Base-by-base conservation (phyloP, 345 rosid genomes). In the Alliaria petiolata region DNA sequence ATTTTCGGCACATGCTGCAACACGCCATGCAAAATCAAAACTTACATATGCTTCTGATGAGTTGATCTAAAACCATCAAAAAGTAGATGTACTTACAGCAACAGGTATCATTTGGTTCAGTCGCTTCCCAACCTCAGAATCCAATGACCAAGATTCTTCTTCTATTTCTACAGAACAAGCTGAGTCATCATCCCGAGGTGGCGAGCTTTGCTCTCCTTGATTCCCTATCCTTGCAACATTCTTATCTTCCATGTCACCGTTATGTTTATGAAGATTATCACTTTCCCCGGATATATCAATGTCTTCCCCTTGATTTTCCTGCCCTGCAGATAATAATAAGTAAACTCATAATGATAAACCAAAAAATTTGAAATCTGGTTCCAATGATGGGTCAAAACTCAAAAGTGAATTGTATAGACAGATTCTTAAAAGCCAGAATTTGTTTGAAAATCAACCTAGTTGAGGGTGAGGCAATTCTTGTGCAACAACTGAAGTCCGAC, bases 101-200 rank as follows among this genome's bases (percentile, higher is more conserved):
- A 88, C 58, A 64, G 92, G 89, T 68, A 83, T 80, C 92, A 91
- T 85, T 39, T 85, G 83, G 76, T 83, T 81, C 67, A 91, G 62
- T 65, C 95, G 84, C 75, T 83, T 88, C 68, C 88, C 92, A 66
- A 87, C 78, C 72, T 84, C 97, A 55, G 83, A 81, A 82, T 88
- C 91, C 77, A 84, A 79, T 8, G 84, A 55, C 64, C 78, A 82
- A 40, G 72, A 84, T 60, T 87, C 97, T 72, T 87, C 89, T 62
- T 78, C 83, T 52, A 84, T 52, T 30, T 83, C 83, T 8, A 85
- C 77, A 39, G 65, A 55, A 72, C 67, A 64, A 22, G 22, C 50
- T 8, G 75, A 49, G 31, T 85, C 85, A 50, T 85, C 84, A 70
- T 74, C 83, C 78, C 71, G 80, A 36, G 14, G 3, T 59, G 66